These are phyloP conservation scores for Trichosporon sp. DNA, from an alignment of 1,284 basidiomycete species.

Conservation along the genomic window DNA sequence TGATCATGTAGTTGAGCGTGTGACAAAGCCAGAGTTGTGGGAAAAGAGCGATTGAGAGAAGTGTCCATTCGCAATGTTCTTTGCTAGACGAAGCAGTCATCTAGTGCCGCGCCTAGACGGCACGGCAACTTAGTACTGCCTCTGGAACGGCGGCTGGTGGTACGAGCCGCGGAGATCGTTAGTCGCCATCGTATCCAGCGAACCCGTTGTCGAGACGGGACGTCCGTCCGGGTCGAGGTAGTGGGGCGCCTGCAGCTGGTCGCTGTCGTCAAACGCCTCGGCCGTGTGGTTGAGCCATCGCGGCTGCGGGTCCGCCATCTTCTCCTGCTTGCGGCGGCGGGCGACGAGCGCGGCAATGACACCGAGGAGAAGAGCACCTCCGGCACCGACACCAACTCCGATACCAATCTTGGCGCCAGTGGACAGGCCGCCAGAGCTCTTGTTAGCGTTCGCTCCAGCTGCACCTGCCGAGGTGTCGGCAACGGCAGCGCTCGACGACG, in stretches of 20 bases:
- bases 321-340: not conserved
- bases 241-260: not conserved
- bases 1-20: not conserved
- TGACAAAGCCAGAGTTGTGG: not conserved
- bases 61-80: not conserved
- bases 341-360: not conserved
- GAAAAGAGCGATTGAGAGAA: not conserved
- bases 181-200: not conserved
- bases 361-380: constrained; percentile 27
- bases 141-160: constrained; percentile 2
- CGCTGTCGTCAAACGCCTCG: not conserved
- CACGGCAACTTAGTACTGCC: not conserved
- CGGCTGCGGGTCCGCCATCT: not conserved
- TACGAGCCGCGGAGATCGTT: not conserved
- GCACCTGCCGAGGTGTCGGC: constrained; percentile 9
- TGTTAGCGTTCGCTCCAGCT: constrained; percentile 16
- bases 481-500: not conserved
- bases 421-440: constrained; percentile 14
- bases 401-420: constrained; percentile 37
- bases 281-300: constrained; percentile 1
- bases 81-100: too few species aligned
- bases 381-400: constrained; percentile 36
- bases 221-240: not conserved
- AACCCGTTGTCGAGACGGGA: not conserved
- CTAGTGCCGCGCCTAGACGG: too few species aligned